Percentiles rank a stretch among this genome's conserved stretches.
phyloP scores from a whole-genome alignment of 2,329 filamentous ascomycete species.

The Aspergillus sp. region DNA sequence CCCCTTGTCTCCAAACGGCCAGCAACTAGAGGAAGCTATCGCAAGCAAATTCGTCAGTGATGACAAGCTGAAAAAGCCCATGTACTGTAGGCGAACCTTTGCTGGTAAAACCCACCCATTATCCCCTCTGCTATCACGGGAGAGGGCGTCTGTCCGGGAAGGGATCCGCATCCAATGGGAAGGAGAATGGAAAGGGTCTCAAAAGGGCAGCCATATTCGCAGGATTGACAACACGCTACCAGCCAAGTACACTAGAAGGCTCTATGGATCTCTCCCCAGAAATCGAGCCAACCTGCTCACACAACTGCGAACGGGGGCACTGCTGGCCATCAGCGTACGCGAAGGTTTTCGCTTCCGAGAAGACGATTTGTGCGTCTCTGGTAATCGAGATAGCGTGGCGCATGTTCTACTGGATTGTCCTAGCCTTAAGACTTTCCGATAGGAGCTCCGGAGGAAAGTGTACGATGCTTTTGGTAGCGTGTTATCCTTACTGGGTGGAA shows the following conservation, averaged over 20 bases:
- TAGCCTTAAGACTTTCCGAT: not conserved
- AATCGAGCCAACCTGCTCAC: conserved; percentile 9
- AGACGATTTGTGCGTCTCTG: conserved; percentile 7
- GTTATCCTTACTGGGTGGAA: conserved; percentile 3
- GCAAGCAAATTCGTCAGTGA: too few relatives aligned
- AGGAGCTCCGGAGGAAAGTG: not conserved
- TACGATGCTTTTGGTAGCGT: conserved; percentile 1
- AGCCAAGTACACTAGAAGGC: not conserved
- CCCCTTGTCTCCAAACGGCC: too few relatives aligned
- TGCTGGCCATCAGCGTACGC: conserved; percentile 8
- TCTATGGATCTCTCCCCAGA: conserved; percentile 1
- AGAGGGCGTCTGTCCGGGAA: not conserved
- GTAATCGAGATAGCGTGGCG: conserved; percentile 8
- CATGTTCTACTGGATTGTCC: conserved; percentile 9
- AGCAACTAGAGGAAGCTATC: too few relatives aligned
- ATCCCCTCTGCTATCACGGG: not conserved
- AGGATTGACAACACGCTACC: not conserved
- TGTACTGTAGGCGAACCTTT: too few relatives aligned
- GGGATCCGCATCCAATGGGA: not conserved
- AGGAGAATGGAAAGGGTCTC: not conserved
- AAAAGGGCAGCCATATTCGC: not conserved
- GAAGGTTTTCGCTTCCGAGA: conserved; percentile 4
- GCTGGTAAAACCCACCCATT: not conserved
- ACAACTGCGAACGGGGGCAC: conserved; percentile 12
- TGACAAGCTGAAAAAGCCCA: too few relatives aligned